Conservation (phyloP, 1,139 yeast genomes). For the Saccharomycopsis phalli region DNA sequence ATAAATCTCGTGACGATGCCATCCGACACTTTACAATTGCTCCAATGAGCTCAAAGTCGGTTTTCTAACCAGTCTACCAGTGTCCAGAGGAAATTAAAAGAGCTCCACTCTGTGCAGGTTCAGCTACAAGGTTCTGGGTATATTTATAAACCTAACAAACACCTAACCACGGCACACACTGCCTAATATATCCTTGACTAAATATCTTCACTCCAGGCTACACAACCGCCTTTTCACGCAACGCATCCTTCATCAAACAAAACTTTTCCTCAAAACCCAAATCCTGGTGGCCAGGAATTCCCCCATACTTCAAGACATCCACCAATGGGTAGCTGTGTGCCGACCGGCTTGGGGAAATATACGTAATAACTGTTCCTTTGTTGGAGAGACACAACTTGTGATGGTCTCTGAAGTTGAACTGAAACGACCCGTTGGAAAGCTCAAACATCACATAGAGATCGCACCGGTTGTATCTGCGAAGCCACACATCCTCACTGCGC, state of each 20-base stretch:
- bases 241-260: slow-evolving; percentile 26
- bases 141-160: too few species aligned
- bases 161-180: too few species aligned
- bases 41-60: too few species aligned
- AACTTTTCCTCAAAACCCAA: slow-evolving; percentile 38
- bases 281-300: slow-evolving; percentile 56
- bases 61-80: too few species aligned
- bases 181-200: too few species aligned
- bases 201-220: too few species aligned
- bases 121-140: too few species aligned
- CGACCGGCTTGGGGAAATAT: slow-evolving; percentile 68
- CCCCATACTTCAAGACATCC: slow-evolving; percentile 51
- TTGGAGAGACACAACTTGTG: slow-evolving; percentile 77
- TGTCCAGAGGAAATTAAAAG: too few species aligned
- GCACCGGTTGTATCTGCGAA: slow-evolving; percentile 75
- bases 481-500: slow-evolving; percentile 50
- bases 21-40: too few species aligned
- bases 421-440: slow-evolving; percentile 85
- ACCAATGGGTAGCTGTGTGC: slow-evolving; percentile 63
- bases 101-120: too few species aligned
- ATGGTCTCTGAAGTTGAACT: slow-evolving; percentile 92
- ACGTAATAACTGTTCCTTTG: slow-evolving; percentile 68
- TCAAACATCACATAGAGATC: slow-evolving; percentile 84
- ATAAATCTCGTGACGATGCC: too few species aligned
- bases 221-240: slow-evolving; percentile 24